These are phyloP conservation scores for Verticillium alfalfae DNA, from an alignment of 2,329 filamentous ascomycete genomes.

Conservation along the genomic window DNA sequence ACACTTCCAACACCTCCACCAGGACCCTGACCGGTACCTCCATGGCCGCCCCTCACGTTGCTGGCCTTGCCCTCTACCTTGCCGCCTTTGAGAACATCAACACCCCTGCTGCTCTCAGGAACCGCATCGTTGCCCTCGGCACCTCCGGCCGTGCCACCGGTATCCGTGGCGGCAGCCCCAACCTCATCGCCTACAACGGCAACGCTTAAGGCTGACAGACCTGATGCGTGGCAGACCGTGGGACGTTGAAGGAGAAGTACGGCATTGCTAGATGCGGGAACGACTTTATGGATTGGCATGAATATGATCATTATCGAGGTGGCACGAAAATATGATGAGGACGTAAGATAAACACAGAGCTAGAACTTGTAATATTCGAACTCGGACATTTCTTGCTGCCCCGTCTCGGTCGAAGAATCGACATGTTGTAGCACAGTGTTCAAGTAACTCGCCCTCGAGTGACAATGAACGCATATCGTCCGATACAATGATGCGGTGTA, in stretches of 20 bases:
- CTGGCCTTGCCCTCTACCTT: constrained; percentile 15
- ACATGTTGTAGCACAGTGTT: no score
- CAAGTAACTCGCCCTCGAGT: no score
- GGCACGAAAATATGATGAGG: neutral
- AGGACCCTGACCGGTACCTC: constrained; percentile 42
- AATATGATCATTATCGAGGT: neutral
- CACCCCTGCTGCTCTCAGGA: constrained; percentile 39
- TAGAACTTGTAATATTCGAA: neutral
- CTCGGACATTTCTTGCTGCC: neutral
- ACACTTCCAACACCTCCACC: constrained; percentile 46
- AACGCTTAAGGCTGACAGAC: neutral
- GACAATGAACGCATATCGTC: no score
- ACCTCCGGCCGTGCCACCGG: constrained; percentile 32
- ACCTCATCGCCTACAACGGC: constrained; percentile 53
- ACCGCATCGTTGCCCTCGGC: constrained; percentile 36
- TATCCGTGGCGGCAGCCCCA: constrained; percentile 37
- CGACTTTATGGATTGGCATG: neutral
- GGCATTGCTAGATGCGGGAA: neutral
- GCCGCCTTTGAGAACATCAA: constrained; percentile 25
- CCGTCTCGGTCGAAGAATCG: neutral
- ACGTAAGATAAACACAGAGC: neutral
- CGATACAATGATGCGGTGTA: no score
- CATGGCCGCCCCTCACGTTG: constrained; percentile 15
- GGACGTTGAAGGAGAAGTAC: neutral
- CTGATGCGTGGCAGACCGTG: neutral